Conservation (phyloP, 2,329 filamentous ascomycete genomes). For the Colletotrichum higginsianum region DNA sequence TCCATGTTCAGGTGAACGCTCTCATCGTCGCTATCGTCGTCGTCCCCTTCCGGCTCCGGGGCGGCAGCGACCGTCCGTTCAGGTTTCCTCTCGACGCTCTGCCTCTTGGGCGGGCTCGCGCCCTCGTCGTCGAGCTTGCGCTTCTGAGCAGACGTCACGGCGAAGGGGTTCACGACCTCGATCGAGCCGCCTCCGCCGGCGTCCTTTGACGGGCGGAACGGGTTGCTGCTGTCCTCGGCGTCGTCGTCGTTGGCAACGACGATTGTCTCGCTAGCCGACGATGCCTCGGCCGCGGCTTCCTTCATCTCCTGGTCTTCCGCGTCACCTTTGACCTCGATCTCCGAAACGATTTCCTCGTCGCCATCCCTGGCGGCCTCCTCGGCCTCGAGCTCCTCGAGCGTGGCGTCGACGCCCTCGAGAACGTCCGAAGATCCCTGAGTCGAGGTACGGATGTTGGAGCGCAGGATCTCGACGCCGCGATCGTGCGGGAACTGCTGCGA, state of each 20-base stretch:
- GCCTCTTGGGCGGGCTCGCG: slow-evolving; percentile 46
- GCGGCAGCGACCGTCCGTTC: slow-evolving; percentile 15
- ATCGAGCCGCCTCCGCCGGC: slow-evolving; percentile 38
- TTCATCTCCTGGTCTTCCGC: slow-evolving; percentile 53
- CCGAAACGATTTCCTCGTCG: slow-evolving; percentile 51
- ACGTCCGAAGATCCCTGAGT: slow-evolving; percentile 35
- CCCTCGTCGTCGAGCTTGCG: slow-evolving; percentile 56
- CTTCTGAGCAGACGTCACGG: slow-evolving; percentile 52
- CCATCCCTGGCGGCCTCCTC: slow-evolving; percentile 63
- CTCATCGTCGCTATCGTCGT: slow-evolving; percentile 66
- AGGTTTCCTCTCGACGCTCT: slow-evolving; percentile 37
- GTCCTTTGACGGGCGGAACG: slow-evolving; percentile 50
- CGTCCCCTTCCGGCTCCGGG: slow-evolving; percentile 52
- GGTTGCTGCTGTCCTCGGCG: slow-evolving; percentile 47
- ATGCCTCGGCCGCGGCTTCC: slow-evolving; percentile 10
- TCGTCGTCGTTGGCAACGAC: slow-evolving; percentile 25
- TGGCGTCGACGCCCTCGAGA: slow-evolving; percentile 33
- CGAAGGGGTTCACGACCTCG: slow-evolving; percentile 40
- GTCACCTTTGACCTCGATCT: slow-evolving; percentile 55
- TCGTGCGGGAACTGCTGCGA: slow-evolving; percentile 75
- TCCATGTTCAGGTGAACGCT: slow-evolving; percentile 74
- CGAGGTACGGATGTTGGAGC: slow-evolving; percentile 68
- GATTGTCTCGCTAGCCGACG: slow-evolving; percentile 7
- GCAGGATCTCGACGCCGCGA: slow-evolving; percentile 79
- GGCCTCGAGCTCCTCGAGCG: slow-evolving; percentile 53